These are phyloP conservation scores for Dentipellis sp. DNA, from an alignment of 768 basidiomycete genomes.

Conservation along the genomic window DNA sequence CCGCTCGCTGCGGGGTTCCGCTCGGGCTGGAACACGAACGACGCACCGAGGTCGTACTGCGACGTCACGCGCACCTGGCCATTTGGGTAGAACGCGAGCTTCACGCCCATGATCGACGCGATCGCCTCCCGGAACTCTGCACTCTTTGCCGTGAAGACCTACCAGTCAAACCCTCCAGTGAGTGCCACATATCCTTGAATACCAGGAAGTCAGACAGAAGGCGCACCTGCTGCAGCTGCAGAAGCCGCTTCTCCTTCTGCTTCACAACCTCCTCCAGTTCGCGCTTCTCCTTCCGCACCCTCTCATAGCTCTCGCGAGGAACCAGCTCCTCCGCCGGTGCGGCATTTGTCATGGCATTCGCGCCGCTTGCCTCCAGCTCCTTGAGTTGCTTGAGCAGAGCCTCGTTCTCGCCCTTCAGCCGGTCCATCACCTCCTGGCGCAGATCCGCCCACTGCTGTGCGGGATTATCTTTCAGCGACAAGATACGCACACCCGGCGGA, in stretches of 20 bases:
- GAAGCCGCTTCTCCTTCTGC: conserved; percentile 75
- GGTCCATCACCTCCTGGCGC: conserved; percentile 64
- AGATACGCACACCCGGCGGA: conserved; percentile 58
- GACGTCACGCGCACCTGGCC: conserved; percentile 86
- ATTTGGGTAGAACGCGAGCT: conserved; percentile 85
- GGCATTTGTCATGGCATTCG: conserved; percentile 14
- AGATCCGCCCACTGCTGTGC: conserved; percentile 76
- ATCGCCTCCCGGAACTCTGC: conserved; percentile 90
- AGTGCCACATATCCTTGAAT: no score
- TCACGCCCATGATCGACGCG: conserved; percentile 81
- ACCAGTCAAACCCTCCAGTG: not conserved
- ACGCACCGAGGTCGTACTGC: conserved; percentile 79
- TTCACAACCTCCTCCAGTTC: conserved; percentile 55
- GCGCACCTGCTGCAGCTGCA: conserved; percentile 65
- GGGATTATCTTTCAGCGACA: conserved; percentile 72
- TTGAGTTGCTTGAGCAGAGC: conserved; percentile 62
- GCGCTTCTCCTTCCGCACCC: conserved; percentile 55
- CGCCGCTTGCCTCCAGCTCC: conserved; percentile 44
- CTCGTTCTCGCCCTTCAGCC: conserved; percentile 75
- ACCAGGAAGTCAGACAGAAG: not conserved
- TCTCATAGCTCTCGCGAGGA: conserved; percentile 74
- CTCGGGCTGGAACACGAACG: conserved; percentile 76
- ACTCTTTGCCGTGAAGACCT: conserved; percentile 81
- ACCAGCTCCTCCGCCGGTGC: conserved; percentile 37
- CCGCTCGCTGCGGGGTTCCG: conserved; percentile 24